Evolutionary conservation across 2,329 filamentous ascomycete species (phyloP).

Genomic region (Alternaria triticina): DNA sequence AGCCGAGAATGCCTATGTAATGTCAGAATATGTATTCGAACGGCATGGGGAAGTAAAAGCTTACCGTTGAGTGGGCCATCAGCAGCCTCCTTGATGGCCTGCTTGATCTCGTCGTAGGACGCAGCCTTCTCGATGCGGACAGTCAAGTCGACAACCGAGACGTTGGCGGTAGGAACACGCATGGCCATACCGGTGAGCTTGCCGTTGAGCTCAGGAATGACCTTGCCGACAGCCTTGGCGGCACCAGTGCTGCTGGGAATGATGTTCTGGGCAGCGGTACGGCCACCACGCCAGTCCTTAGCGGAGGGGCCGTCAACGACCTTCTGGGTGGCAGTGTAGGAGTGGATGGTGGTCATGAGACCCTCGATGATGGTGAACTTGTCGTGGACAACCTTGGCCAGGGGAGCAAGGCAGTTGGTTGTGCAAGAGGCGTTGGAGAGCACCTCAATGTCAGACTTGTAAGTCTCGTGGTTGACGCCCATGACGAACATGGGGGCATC

Average conservation of each 20-base stretch:
- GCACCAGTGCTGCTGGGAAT: conserved; percentile 99
- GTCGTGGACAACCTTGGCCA: conserved; percentile 99
- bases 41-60: conserved; percentile 35
- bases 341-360: conserved; percentile 99
- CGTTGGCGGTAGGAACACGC: conserved; percentile 98
- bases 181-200: conserved; percentile 99
- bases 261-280: conserved; percentile 99
- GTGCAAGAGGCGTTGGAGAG: conserved; percentile 99
- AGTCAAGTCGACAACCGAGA: conserved; percentile 98
- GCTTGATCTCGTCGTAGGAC: conserved; percentile 91
- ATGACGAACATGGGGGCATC: conserved; percentile 99
- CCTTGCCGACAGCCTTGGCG: conserved; percentile 99
- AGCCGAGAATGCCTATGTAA: conserved; percentile 78
- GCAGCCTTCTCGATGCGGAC: conserved; percentile 91
- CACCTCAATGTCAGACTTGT: conserved; percentile 88
- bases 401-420: conserved; percentile 99
- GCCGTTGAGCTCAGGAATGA: conserved; percentile 96
- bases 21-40: conserved; percentile 23
- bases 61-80: conserved; percentile 84
- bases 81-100: conserved; percentile 81
- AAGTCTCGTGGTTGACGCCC: conserved; percentile 95
- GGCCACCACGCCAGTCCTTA: conserved; percentile 99
- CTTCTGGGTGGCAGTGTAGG: conserved; percentile 99
- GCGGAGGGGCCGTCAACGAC: conserved; percentile 95
- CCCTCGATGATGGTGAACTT: conserved; percentile 97